Conservation (phyloP, 352 stramenopile species). For the Phytophthora cryptogea region DNA sequence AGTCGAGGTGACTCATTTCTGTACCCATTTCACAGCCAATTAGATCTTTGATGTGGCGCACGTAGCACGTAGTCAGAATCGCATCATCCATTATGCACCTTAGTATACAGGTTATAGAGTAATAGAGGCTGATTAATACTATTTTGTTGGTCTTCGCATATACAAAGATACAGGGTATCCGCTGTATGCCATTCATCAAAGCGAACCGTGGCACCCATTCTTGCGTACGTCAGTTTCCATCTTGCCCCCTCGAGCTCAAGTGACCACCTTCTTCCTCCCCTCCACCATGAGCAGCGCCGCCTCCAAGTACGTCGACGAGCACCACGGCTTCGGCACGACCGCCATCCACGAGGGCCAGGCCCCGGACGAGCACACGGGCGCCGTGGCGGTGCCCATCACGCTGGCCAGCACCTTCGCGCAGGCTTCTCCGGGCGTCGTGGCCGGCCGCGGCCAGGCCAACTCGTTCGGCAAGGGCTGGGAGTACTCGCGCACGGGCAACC, state of each 20-base stretch:
- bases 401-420: constrained; percentile 92
- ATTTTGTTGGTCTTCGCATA: not conserved
- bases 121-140: not conserved
- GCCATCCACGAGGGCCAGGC: constrained; percentile 87
- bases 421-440: constrained; percentile 72
- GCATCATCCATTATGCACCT: not conserved
- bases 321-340: constrained; percentile 82
- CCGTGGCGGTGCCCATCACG: constrained; percentile 91
- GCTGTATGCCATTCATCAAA: not conserved
- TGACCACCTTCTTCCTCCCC: not conserved
- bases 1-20: not conserved
- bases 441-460: constrained; percentile 76
- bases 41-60: not conserved
- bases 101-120: not conserved
- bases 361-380: constrained; percentile 74
- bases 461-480: constrained; percentile 96
- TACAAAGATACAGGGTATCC: not conserved
- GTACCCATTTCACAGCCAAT: not conserved
- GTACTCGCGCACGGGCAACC: constrained; percentile 96
- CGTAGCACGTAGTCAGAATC: not conserved
- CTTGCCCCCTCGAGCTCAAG: constrained; percentile 19
- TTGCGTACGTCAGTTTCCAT: constrained; percentile 29
- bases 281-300: constrained; percentile 50
- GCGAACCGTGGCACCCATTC: constrained; percentile 1
- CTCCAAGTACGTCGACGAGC: constrained; percentile 70